Conservation (phyloP, 2,329 filamentous ascomycete species). For the Talaromyces funiculosus region DNA sequence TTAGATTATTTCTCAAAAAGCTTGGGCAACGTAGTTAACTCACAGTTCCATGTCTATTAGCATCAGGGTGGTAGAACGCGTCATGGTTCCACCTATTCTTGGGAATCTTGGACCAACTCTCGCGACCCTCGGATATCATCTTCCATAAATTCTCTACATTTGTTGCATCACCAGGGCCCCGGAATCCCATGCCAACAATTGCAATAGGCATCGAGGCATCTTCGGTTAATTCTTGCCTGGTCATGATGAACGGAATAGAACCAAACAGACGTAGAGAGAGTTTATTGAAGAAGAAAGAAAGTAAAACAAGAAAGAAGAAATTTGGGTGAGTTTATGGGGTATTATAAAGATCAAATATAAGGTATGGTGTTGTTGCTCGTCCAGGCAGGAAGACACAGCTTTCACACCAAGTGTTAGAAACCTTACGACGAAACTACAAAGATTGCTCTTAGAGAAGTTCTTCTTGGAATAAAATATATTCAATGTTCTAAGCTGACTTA, state of each 20-base stretch:
- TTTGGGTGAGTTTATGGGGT: not conserved
- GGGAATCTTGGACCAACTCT: conserved; percentile 29
- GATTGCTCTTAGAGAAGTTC: not conserved
- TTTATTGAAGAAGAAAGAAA: not conserved
- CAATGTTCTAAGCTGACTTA: not conserved
- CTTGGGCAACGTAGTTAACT: not conserved
- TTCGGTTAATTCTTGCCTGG: not conserved
- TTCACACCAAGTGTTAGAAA: not conserved
- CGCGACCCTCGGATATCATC: conserved; percentile 25
- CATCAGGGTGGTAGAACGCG: conserved; percentile 35
- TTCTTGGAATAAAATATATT: not conserved
- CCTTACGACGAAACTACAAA: not conserved
- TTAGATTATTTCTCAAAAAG: not conserved
- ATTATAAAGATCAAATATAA: not conserved
- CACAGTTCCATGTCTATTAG: conserved; percentile 29
- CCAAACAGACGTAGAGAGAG: not conserved
- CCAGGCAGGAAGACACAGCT: not conserved
- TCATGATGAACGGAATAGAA: not conserved
- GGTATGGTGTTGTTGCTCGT: not conserved
- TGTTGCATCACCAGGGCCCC: conserved; percentile 27
- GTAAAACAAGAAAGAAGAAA: not conserved
- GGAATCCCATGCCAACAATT: conserved; percentile 29
- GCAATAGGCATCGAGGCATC: conserved; percentile 21
- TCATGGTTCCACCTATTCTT: conserved; percentile 29
- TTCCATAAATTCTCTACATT: conserved; percentile 30